Evolutionary conservation across 73 alveolate genomes (phyloP).

Genomic region (Paramecium caudatum): DNA sequence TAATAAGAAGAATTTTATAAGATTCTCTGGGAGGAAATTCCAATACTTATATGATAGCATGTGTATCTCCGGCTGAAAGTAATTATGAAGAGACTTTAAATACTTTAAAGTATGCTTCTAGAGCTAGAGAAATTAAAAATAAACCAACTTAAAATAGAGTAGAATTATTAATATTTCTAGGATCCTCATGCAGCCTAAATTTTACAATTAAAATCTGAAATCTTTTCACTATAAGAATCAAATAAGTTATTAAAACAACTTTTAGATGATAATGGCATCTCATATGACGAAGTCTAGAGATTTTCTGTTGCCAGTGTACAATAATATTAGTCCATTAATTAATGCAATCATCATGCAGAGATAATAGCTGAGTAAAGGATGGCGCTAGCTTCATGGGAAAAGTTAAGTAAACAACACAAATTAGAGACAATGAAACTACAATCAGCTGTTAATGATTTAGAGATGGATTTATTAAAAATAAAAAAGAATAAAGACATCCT

Average conservation of each 20-base stretch:
- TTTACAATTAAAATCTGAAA: slow-evolving; percentile 83
- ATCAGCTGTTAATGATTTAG: background rate
- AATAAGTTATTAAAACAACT: slow-evolving; percentile 8
- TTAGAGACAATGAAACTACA: background rate
- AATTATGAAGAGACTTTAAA: slow-evolving; percentile 96
- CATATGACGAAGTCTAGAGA: background rate
- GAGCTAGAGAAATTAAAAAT: slow-evolving; percentile 96
- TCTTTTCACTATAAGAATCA: slow-evolving; percentile 73
- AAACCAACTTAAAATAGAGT: slow-evolving; percentile 88
- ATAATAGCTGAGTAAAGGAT: background rate
- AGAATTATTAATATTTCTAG: background rate
- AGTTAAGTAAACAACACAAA: background rate
- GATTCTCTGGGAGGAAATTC: slow-evolving; percentile 99
- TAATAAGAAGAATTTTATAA: slow-evolving; percentile 90
- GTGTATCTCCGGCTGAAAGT: slow-evolving; percentile 97
- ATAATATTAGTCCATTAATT: background rate
- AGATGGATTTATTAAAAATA: background rate
- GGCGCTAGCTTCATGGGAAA: background rate
- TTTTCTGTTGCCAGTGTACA: background rate
- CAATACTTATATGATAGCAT: slow-evolving; percentile 96
- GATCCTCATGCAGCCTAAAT: slow-evolving; percentile 91
- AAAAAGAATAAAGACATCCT: slow-evolving; percentile 28
- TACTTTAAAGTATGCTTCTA: slow-evolving; percentile 95
- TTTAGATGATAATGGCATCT: background rate
- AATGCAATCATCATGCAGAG: slow-evolving; percentile 19